Base-by-base conservation (phyloP, 257 asterid species). In the Solanum habrochaites region DNA sequence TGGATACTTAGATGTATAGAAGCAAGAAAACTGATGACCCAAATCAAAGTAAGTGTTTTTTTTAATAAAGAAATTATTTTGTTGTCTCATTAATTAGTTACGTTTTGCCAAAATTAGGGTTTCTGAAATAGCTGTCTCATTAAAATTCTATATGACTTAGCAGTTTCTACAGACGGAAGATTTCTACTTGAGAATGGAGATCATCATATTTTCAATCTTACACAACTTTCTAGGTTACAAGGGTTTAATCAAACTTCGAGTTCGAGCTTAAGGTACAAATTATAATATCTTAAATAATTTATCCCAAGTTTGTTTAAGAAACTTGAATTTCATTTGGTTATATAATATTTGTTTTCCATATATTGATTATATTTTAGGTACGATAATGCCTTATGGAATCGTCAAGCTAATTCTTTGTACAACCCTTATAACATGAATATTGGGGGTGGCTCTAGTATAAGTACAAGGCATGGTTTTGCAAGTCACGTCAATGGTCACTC, bases 11-110 rank as follows among this genome's bases (percentile, higher is more conserved):
- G 99, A 96, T 96, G 99, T 94, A 91, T 90, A 94, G 99, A 89
- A 95, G 99, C 94, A 96, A 96, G 97, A 95, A 96, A 90, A 93
- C 90, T 58, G 98, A 96, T 90, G 98, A 96, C 87, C 98, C 98
- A 75, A 94, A 90, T 92, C 98, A 94, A 94, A 97, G 99, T 95
- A 93, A 25, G 43, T 72, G 21, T n/a, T 6, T 35, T 29, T 52
- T 62, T 25, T 3, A 12, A 12, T 20, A 3, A 25, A 2, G 2
- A 11, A 47, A 8, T 14, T 67, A 67, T 27, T 69, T 70, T 11
- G 13, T n/a, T 69, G 4, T 27, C 81, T 32, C 16, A n/a, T 78
- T 29, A 39, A 5, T 27, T 56, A 88, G 14, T 31, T 70, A 70
- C 2, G n/a, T 21, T 39, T 56, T 39, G 6, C 37, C 7, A 81